These are phyloP conservation scores for Picochlorum sp. DNA, from an alignment of 139 green algal species.

Conservation along the genomic window DNA sequence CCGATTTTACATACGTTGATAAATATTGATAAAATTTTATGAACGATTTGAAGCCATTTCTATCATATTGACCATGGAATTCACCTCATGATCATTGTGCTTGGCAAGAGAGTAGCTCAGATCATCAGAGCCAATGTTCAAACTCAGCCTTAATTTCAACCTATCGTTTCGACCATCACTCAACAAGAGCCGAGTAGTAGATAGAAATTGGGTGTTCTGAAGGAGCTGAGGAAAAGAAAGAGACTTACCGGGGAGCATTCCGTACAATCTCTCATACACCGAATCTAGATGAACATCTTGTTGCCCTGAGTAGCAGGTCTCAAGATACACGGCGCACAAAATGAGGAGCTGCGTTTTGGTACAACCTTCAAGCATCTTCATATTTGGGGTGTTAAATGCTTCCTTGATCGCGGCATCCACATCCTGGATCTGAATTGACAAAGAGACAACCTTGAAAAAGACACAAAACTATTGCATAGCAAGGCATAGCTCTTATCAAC, in stretches of 20 bases:
- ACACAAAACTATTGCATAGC: background rate
- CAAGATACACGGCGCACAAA: conserved; percentile 53
- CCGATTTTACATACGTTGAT: too few relatives aligned
- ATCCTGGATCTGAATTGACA: conserved; percentile 22
- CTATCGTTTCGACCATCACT: conserved; percentile 9
- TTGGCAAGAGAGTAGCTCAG: background rate
- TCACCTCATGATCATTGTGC: conserved; percentile 15
- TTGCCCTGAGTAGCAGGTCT: conserved; percentile 40
- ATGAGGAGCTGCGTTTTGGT: conserved; percentile 47
- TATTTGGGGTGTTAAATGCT: conserved; percentile 47
- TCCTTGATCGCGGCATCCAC: conserved; percentile 40
- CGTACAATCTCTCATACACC: background rate
- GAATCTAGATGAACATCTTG: conserved; percentile 19
- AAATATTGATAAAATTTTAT: too few relatives aligned
- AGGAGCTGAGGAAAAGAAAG: conserved; percentile 8
- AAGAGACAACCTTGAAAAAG: background rate
- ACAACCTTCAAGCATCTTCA: conserved; percentile 38
- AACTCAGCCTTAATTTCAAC: background rate
- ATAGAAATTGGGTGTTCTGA: conserved; percentile 18
- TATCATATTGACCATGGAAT: too few relatives aligned
- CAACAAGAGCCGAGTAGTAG: conserved; percentile 29
- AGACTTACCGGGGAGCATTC: conserved; percentile 7
- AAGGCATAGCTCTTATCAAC: background rate
- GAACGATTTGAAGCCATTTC: too few relatives aligned
- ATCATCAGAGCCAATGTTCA: background rate